Base-by-base conservation (phyloP, 768 basidiomycete genomes). In the Leccinum uliginosum region DNA sequence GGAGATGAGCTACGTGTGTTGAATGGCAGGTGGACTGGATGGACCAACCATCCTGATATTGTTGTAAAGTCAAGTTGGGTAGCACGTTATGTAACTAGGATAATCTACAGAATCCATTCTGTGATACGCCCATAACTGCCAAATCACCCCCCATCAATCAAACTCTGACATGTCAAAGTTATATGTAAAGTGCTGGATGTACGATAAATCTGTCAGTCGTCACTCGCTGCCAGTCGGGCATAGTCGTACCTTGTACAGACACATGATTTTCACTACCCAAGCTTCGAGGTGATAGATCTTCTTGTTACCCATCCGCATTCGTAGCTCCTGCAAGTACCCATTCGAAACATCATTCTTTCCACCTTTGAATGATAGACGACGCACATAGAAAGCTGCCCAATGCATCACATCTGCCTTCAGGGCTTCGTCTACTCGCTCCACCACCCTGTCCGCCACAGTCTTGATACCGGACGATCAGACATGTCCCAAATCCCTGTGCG, bases 221-320 rank as follows among this genome's bases (percentile, higher is more conserved):
- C 30, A 9, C 32, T 29, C 6, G 1, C 24, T 8, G 14, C 27
- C 4, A 35, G 40, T 50, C 30, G 32, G 30, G 35, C 4, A 3
- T 10, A 15, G 51, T 21, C 58, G 34, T 54, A 90, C 91, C 78
- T 94, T 94, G 64, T 91, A 88, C 56, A 93, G 59, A 65, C 83
- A 89, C 96, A 98, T 98, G 43, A 94, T 83, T 69, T 98, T 97
- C 30, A 97, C 90, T 3, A 95, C 91, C 89, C 93, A 98, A 17
- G 96, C 95, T 66, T 99, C 96, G 44, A 99, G 81, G 67, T 99
- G 96, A 72, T 88, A 98, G 51, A 99, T 98, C 73, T 98, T 89
- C 71, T 91, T 91, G 67, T 83, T 83, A 5, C 96, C 96, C 54
- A 86, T 78, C n/a, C 93, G 84, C 91, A 98, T 91, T n/a, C 97